These are phyloP conservation scores for Periconia digitata DNA, from an alignment of 2,329 filamentous ascomycete genomes.

Conservation along the genomic window DNA sequence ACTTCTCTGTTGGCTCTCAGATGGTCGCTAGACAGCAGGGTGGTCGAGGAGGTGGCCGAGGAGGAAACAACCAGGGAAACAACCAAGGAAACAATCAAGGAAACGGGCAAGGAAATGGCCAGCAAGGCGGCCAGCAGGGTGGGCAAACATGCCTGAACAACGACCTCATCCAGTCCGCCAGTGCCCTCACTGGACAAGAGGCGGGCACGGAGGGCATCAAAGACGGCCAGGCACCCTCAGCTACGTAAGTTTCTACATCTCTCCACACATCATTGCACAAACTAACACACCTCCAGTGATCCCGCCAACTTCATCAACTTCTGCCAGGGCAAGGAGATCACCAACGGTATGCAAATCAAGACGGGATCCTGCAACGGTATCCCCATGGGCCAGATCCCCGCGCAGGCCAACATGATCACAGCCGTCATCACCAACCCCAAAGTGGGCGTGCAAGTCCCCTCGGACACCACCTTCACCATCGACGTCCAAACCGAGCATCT, in stretches of 20 bases:
- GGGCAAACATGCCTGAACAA: constrained; percentile 22
- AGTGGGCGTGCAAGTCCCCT: constrained; percentile 44
- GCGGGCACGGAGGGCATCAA: constrained; percentile 19
- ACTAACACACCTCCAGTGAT: constrained; percentile 40
- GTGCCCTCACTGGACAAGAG: constrained; percentile 16
- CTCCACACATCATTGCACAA: not conserved
- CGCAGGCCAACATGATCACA: constrained; percentile 57
- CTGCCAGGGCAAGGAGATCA: constrained; percentile 56
- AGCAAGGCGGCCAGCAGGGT: constrained; percentile 13
- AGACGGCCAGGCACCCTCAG: constrained; percentile 45
- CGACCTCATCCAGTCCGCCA: constrained; percentile 14
- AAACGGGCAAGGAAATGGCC: constrained; percentile 16
- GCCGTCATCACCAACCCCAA: constrained; percentile 53
- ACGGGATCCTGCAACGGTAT: constrained; percentile 60
- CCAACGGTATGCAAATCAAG: constrained; percentile 56
- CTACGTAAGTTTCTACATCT: constrained; percentile 42
- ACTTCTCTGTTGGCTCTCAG: not conserved
- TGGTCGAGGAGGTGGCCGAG: constrained; percentile 13
- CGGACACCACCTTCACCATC: constrained; percentile 50
- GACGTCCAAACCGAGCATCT: constrained; percentile 53
- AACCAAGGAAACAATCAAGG: constrained; percentile 7
- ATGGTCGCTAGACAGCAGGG: not conserved
- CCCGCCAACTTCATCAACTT: constrained; percentile 63
- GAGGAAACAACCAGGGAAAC: constrained; percentile 12
- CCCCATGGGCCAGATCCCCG: constrained; percentile 60